Percentiles rank a stretch among this genome's conserved stretches.
Conservation (phyloP, 208 protist genomes). For the Tritrichomonas foetus region DNA sequence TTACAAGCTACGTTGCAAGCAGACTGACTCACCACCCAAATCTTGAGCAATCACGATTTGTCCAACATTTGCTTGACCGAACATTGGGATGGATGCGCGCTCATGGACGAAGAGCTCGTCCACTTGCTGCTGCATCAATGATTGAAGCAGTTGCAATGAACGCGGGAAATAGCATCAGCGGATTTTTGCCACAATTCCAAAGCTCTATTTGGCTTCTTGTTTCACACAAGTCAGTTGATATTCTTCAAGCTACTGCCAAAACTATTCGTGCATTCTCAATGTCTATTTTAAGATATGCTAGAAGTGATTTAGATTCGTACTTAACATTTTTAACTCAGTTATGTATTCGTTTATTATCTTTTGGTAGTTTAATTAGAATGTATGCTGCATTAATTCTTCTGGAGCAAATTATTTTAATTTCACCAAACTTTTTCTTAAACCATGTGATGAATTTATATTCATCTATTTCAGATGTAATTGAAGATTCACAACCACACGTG, state of each 20-base stretch:
- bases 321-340: not conserved
- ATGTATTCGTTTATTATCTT: not conserved
- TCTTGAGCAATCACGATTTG: not conserved
- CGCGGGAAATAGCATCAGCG: not conserved
- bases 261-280: not conserved
- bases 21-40: not conserved
- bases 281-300: not conserved
- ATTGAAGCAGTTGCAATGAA: not conserved
- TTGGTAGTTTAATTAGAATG: not conserved
- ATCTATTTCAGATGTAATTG: not conserved
- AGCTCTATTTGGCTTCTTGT: slow-evolving; percentile 1
- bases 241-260: not conserved
- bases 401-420: not conserved
- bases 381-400: not conserved
- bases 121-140: not conserved
- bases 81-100: not conserved
- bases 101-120: not conserved
- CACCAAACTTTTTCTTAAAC: not conserved
- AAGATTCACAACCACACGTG: not conserved
- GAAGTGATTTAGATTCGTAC: not conserved
- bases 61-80: not conserved
- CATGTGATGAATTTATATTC: not conserved
- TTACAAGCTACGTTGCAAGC: not conserved
- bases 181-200: not conserved
- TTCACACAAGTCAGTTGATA: not conserved